Evolutionary conservation across 495 filamentous ascomycete species (phyloP), one percentile per base, ranked within the genome.

Genomic region (Aspergillus affinis): DNA sequence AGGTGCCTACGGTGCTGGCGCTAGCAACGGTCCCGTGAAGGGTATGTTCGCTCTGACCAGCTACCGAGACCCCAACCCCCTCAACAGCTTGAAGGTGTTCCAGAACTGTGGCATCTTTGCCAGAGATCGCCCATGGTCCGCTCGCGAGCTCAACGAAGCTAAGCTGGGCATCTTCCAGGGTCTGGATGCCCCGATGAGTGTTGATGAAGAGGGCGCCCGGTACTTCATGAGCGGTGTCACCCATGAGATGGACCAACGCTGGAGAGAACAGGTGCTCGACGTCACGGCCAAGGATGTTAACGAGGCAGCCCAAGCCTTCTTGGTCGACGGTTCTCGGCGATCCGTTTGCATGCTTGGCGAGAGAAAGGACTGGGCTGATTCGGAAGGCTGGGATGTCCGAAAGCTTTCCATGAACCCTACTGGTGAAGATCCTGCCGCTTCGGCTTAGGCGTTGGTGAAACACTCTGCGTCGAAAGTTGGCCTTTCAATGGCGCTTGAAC

Each of bases 21-120:
- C 95, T 13, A 95, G 91, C 74, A 85, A 88, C 49, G 84, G 86
- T 10, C 86, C 87, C 4, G 68, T 95, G 3, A 88, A 89, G 63
- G 94, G 94, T 19, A 66, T 94, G 2, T 97, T 98, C 65, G 91
- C 92, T 44, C 93, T 96, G 75, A 96, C 93, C 76, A 93, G 89
- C 60, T 98, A 98, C 77, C 87, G 94, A 17, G 94, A 98, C 73
- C 94, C 95, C n/a, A 97, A 97, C 69, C 92, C 95, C 9, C 77
- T 86, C 58, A 97, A 96, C 71, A 90, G 90, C 0, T 74, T 98
- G 60, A 88, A 84, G 56, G 88, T 97, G 50, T 96, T 98, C 84
- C 76, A 81, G 20, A 88, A 88, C 62, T 89, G 91, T 9, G 95
- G 94, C 17, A 76, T 84, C 51, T 97, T 90, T 82, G 95, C 95